Conservation (phyloP, 169 alveolate species). For the Plasmodium malariae region DNA sequence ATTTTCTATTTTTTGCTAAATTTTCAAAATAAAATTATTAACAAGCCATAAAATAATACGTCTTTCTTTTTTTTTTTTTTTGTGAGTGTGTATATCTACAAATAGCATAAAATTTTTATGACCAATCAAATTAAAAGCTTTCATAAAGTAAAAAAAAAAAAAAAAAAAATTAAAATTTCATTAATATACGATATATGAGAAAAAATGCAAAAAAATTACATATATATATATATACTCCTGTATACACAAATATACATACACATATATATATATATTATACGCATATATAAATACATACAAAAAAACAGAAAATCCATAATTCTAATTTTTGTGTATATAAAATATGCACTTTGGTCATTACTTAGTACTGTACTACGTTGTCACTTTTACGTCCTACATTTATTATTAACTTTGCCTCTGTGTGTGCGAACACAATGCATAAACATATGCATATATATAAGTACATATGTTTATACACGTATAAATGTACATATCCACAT, state of each 20-base stretch:
- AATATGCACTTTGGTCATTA: neutral
- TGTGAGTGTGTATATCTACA: conserved; percentile 29
- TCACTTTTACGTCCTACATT: neutral
- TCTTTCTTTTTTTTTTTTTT: conserved; percentile 1
- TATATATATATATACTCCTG: neutral
- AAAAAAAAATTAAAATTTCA: conserved; percentile 6
- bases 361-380: neutral
- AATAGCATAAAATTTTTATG: conserved; percentile 44
- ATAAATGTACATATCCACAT: no score
- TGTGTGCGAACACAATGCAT: neutral
- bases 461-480: no score
- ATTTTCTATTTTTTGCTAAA: neutral
- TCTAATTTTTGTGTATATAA: conserved; percentile 9
- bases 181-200: neutral
- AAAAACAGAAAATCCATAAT: neutral
- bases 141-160: conserved; percentile 26
- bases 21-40: neutral
- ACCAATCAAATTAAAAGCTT: conserved; percentile 74
- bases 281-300: conserved; percentile 12
- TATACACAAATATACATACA: conserved; percentile 6
- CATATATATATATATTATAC: conserved; percentile 15
- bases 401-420: neutral
- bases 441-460: neutral
- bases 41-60: conserved; percentile 2
- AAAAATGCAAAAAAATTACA: neutral